Evolutionary conservation across 768 basidiomycete genomes (phyloP), one percentile per base, ranked within the genome.

Genomic region (Artomyces pyxidatus): DNA sequence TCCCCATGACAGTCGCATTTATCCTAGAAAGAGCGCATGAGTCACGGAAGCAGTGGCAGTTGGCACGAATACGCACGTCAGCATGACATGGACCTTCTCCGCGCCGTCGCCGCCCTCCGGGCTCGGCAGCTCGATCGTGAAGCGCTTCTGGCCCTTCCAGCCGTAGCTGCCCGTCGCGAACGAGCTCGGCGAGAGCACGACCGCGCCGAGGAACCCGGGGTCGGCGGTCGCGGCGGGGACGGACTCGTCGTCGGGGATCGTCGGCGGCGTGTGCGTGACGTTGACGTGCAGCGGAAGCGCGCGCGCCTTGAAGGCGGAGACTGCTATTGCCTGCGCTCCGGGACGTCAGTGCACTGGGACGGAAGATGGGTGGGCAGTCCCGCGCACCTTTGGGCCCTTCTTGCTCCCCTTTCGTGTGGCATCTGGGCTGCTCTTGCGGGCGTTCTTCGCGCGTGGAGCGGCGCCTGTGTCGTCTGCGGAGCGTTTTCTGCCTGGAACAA

Each of bases 161-260:
- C 89, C 88, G 61, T 84, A 88, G 60, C 84, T 86, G 10, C 88
- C 86, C 0, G 86, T 88, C 12, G 69, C 58, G 64, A 91, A 88
- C 32, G 75, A 69, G 50, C 65, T 74, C 1, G 88, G 77, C 3
- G 73, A 55, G 6, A 88, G 71, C 0, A 75, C 74, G 19, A 81
- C 61, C 37, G 66, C 72, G 14, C 77, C 78, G 53, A 88, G 69
- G 60, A 76, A 72, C 9, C 84, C 86, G 23, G 78, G 70, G 63
- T 88, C 87, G 3, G 61, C 64, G 3, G 66, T 58, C 6, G 67
- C 64, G 4, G 59, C 62, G 21, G 67, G 60, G 26, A 63, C 58
- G 28, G 62, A 64, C 14, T 62, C 68, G n/a, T 65, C 64, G 47
- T 69, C 67, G 8, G 59, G 44, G 27, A 69, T 61, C 21, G 62